Percentiles rank a stretch among this genome's conserved stretches.
These are phyloP conservation scores for Trichoderma breve DNA, from an alignment of 2,329 filamentous ascomycete species.

Conservation along the genomic window DNA sequence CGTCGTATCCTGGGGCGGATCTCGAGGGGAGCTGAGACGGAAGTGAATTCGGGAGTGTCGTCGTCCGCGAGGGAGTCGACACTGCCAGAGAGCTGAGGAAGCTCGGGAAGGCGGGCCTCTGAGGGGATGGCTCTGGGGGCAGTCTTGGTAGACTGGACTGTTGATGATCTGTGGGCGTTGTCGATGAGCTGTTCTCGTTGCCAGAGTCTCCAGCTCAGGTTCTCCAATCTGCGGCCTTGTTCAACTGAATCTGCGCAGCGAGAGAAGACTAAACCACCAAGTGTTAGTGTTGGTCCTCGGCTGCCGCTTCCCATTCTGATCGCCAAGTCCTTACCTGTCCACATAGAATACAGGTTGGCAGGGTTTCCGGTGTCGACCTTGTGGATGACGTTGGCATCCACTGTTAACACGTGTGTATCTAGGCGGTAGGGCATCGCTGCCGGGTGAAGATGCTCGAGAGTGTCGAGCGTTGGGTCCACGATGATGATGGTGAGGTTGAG, in stretches of 20 bases:
- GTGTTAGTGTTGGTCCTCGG: neutral
- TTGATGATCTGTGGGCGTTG: constrained; percentile 56
- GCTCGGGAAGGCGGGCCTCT: constrained; percentile 45
- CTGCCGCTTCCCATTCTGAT: neutral
- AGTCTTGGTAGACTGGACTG: constrained; percentile 40
- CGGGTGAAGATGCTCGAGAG: constrained; percentile 35
- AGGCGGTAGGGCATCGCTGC: constrained; percentile 76
- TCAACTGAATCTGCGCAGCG: constrained; percentile 92
- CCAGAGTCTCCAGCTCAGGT: constrained; percentile 95
- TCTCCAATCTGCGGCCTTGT: constrained; percentile 87
- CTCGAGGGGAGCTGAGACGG: constrained; percentile 55
- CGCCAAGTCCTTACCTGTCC: constrained; percentile 71
- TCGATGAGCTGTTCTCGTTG: constrained; percentile 78
- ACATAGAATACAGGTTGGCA: constrained; percentile 93
- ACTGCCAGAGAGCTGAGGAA: constrained; percentile 74
- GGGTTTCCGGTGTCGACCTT: constrained; percentile 92
- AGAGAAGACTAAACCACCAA: constrained; percentile 68
- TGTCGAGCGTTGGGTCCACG: constrained; percentile 34
- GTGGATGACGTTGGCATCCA: constrained; percentile 89
- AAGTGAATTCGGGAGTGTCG: constrained; percentile 58
- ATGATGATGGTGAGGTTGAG: constrained; percentile 16
- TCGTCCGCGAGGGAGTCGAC: constrained; percentile 73
- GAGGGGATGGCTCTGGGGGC: constrained; percentile 51
- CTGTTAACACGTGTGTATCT: constrained; percentile 81
- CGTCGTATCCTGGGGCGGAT: constrained; percentile 67